Evolutionary conservation across 352 stramenopile genomes (phyloP), one percentile per base, ranked within the genome.

Genomic region (Plasmopara halstedii): DNA sequence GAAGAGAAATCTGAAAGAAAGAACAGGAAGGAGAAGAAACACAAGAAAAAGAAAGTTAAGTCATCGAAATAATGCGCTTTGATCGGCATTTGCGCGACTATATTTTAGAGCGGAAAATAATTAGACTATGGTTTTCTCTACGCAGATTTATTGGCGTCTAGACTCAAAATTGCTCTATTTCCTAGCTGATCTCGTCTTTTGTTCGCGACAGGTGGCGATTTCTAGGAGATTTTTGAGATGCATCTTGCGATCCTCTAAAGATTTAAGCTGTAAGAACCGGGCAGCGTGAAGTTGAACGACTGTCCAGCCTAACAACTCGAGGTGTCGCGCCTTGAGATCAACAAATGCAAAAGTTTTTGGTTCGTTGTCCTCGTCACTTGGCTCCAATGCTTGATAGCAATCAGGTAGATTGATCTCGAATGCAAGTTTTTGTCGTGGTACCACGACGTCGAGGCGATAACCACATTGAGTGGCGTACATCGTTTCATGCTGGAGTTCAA

Each of bases 201-300:
- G 29, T 23, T 46, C 35, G 8, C 48, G 57, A 22, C 65, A 69
- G 33, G 58, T 79, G 15, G 73, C 77, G 14, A 88, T 70, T 50
- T 88, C 77, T 46, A 88, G 64, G 32, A 83, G 41, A 62, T 82
- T 82, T 26, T 70, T 83, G 41, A 88, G 45, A 46, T 85, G 67
- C 48, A 75, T 60, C 23, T 67, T 58, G 18, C 77, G 70, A 26
- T 79, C 62, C 13, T 84, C 67, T 10, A 69, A 41, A 17, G 56
- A 71, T 9, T 53, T 38, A 4, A 87, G 58, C n/a, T 74, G 36
- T 53, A 73, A 53, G 39, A 85, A 86, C 26, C 58, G 59, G 38
- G 80, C 62, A 2, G 62, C 62, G 14, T 72, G 68, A 11, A 88
- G 42, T 39, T 86, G 64, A 41, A 88, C 82, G 31, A 87, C 63